These are phyloP conservation scores for Capsella rubella DNA, from an alignment of 441 rosid species.

Conservation along the genomic window DNA sequence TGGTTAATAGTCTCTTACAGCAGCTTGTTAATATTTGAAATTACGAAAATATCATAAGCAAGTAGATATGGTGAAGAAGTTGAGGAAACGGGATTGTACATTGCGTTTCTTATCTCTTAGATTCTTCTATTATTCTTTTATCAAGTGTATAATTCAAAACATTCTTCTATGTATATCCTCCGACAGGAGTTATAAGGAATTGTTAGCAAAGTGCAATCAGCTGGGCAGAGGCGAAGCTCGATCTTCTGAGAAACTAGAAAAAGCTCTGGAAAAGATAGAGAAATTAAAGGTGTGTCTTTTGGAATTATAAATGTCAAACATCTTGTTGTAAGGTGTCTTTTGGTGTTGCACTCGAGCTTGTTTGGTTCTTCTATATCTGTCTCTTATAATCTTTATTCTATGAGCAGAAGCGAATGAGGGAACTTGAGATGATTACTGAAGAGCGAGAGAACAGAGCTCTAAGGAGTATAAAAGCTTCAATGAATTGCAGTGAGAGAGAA, in stretches of 20 bases:
- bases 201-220: slow-evolving; percentile 86
- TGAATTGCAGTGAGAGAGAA: slow-evolving; percentile 38
- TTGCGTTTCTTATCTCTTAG: background rate
- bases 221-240: slow-evolving; percentile 88
- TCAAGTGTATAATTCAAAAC: background rate
- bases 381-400: slow-evolving; percentile 4
- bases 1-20: background rate
- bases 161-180: slow-evolving; percentile 23
- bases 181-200: slow-evolving; percentile 80
- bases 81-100: background rate
- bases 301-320: background rate
- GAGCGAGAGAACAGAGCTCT: slow-evolving; percentile 65
- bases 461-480: slow-evolving; percentile 65
- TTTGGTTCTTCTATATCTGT: background rate
- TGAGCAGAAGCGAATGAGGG: slow-evolving; percentile 67
- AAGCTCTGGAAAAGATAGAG: slow-evolving; percentile 70
- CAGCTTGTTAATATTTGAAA: slow-evolving; percentile 1
- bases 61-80: background rate
- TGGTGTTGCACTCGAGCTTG: background rate
- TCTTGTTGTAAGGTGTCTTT: background rate
- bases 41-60: background rate
- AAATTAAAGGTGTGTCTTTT: slow-evolving; percentile 60
- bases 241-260: slow-evolving; percentile 67
- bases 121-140: background rate
- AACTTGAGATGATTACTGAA: slow-evolving; percentile 66